These are phyloP conservation scores for Zymoseptoria brevis DNA, from an alignment of 2,329 filamentous ascomycete species.

Conservation along the genomic window DNA sequence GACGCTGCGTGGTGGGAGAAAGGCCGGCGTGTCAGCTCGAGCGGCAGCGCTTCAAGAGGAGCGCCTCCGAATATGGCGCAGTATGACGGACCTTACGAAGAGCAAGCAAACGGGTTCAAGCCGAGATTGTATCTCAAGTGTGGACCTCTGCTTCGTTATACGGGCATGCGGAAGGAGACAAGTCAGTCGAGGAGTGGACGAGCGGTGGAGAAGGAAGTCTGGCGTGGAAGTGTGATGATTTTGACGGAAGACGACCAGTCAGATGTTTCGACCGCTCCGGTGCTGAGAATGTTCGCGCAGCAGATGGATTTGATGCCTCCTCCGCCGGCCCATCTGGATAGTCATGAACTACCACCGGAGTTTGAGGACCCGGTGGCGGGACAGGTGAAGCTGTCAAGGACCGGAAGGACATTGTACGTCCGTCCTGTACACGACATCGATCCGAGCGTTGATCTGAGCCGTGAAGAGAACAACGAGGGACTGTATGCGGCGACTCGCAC, in stretches of 20 bases:
- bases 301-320: slow-evolving; percentile 74
- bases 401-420: slow-evolving; percentile 80
- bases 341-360: slow-evolving; percentile 59
- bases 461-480: slow-evolving; percentile 69
- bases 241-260: slow-evolving; percentile 81
- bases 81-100: slow-evolving; percentile 58
- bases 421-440: slow-evolving; percentile 80
- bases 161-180: slow-evolving; percentile 63
- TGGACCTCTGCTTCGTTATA: slow-evolving; percentile 83
- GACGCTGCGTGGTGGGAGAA: slow-evolving; percentile 66
- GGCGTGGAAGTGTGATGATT: slow-evolving; percentile 93
- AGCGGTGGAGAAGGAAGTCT: slow-evolving; percentile 61
- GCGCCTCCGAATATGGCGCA: slow-evolving; percentile 37
- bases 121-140: slow-evolving; percentile 80
- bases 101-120: slow-evolving; percentile 63
- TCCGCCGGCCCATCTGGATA: slow-evolving; percentile 61
- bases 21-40: slow-evolving; percentile 18
- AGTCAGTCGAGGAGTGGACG: slow-evolving; percentile 30
- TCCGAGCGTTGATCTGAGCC: slow-evolving; percentile 69
- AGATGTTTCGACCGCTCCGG: slow-evolving; percentile 70
- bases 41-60: slow-evolving; percentile 21
- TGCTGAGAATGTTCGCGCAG: slow-evolving; percentile 76
- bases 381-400: slow-evolving; percentile 74
- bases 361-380: slow-evolving; percentile 87
- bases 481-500: slow-evolving; percentile 57